phyloP scores from a whole-genome alignment of 2,329 filamentous ascomycete genomes.

The Stachybotrys elegans region DNA sequence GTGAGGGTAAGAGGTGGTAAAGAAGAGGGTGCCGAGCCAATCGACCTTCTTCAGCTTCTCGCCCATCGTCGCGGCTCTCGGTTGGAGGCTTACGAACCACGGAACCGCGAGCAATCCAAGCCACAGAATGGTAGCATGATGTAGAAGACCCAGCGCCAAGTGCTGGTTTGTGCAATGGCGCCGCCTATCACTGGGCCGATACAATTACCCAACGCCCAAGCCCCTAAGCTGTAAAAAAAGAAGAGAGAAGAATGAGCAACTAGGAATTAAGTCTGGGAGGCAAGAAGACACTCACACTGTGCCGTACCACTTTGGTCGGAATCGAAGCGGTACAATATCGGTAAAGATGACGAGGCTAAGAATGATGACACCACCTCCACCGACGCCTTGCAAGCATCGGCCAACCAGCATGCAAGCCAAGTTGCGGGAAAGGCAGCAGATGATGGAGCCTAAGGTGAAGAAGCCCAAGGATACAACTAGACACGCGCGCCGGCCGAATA shows the following conservation, averaged over 20 bases:
- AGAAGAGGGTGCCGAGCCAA: not conserved
- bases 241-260: too few relatives aligned
- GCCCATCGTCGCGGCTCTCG: not conserved
- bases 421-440: not conserved
- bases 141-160: constrained; percentile 5
- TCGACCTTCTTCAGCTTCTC: not conserved
- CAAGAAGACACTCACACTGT: too few relatives aligned
- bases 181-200: not conserved
- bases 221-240: too few relatives aligned
- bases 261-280: too few relatives aligned
- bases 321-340: not conserved
- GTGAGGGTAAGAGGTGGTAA: not conserved
- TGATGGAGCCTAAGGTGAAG: not conserved
- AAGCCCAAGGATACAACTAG: not conserved
- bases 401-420: not conserved
- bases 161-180: not conserved
- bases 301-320: not conserved
- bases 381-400: not conserved
- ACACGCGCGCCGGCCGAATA: not conserved
- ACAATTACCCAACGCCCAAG: not conserved
- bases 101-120: too few relatives aligned
- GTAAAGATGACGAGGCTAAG: not conserved
- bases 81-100: not conserved
- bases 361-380: not conserved
- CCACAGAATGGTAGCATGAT: too few relatives aligned